Conservation (phyloP, 2,329 filamentous ascomycete species). For the Xylariaceae sp. region DNA sequence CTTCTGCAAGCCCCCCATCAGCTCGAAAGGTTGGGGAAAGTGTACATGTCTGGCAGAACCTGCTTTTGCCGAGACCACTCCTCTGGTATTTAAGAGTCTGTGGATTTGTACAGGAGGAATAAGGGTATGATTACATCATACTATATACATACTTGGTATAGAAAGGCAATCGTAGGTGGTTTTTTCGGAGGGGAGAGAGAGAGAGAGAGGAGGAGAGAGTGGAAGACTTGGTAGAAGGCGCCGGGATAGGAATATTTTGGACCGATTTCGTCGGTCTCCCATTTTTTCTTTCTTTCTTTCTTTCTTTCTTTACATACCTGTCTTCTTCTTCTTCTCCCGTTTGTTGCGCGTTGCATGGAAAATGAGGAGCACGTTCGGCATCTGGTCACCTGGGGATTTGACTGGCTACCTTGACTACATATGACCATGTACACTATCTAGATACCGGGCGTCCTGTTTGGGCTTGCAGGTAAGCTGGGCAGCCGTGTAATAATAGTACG, state of each 20-base stretch:
- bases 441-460: too few relatives aligned
- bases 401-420: background rate
- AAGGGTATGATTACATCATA: too few relatives aligned
- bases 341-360: background rate
- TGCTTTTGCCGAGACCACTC: conserved; percentile 7
- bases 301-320: conserved; percentile 7
- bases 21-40: conserved; percentile 4
- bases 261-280: too few relatives aligned
- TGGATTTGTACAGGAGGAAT: too few relatives aligned
- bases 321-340: background rate
- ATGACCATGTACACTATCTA: too few relatives aligned
- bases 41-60: conserved; percentile 5
- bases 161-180: too few relatives aligned
- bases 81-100: background rate
- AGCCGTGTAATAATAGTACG: too few relatives aligned
- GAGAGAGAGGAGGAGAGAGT: conserved; percentile 2
- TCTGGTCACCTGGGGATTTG: background rate
- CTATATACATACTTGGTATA: too few relatives aligned
- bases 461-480: too few relatives aligned
- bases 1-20: conserved; percentile 8
- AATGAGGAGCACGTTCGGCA: background rate
- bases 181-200: conserved; percentile 1
- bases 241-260: background rate
- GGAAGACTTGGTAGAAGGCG: conserved; percentile 4
- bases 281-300: too few relatives aligned